Percentiles rank a stretch among this genome's conserved stretches.
These are phyloP conservation scores for Aureobasidium sp. DNA, from an alignment of 2,329 filamentous ascomycete species.

Conservation along the genomic window DNA sequence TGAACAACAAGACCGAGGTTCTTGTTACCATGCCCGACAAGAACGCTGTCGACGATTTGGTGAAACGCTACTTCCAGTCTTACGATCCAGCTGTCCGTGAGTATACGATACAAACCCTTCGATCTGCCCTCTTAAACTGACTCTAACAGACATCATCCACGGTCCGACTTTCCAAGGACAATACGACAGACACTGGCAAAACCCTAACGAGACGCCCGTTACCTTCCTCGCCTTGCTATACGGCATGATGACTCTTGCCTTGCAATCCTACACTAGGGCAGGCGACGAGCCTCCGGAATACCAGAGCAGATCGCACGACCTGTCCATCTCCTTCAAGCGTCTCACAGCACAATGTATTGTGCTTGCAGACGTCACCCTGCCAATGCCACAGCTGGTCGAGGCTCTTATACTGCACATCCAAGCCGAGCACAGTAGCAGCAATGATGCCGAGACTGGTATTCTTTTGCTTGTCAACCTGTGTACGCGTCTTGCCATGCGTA, in stretches of 20 bases:
- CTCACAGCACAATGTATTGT: conserved; percentile 71
- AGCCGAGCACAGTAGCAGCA: conserved; percentile 63
- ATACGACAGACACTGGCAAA: conserved; percentile 61
- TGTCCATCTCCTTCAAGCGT: conserved; percentile 51
- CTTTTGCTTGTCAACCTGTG: conserved; percentile 53
- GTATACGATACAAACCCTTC: conserved; percentile 26
- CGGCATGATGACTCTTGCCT: conserved; percentile 64
- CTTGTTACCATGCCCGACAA: conserved; percentile 72
- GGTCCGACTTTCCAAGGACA: conserved; percentile 74
- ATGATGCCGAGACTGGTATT: conserved; percentile 63
- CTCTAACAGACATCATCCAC: conserved; percentile 35
- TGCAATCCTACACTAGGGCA: conserved; percentile 71
- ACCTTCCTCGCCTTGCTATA: conserved; percentile 75
- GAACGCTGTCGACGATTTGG: conserved; percentile 72
- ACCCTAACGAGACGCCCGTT: conserved; percentile 61
- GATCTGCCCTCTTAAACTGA: not conserved
- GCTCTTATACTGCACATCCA: conserved; percentile 68
- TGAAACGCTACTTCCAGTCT: conserved; percentile 86
- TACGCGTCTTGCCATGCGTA: conserved; percentile 55
- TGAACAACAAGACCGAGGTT: conserved; percentile 66
- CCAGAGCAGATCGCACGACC: conserved; percentile 49
- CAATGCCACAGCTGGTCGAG: conserved; percentile 67
- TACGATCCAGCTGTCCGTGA: conserved; percentile 53
- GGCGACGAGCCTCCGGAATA: conserved; percentile 74
- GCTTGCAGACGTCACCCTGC: conserved; percentile 67